These are phyloP conservation scores for Chaetomidium leptoderma DNA, from an alignment of 495 filamentous ascomycete species.

Conservation along the genomic window DNA sequence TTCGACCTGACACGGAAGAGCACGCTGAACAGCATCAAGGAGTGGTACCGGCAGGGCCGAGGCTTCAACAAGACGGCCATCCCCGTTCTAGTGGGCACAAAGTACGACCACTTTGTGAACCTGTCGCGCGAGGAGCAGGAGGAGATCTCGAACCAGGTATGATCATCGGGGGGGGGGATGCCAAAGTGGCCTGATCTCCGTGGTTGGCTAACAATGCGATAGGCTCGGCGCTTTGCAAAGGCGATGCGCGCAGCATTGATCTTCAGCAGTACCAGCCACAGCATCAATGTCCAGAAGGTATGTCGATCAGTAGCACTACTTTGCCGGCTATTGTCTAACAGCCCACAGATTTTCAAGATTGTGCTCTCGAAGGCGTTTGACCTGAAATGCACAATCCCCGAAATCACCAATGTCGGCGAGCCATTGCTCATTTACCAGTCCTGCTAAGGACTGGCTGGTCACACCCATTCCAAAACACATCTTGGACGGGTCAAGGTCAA, in stretches of 20 bases:
- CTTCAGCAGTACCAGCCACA: conserved; percentile 97
- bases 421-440: conserved; percentile 91
- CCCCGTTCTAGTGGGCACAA: conserved; percentile 92
- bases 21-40: conserved; percentile 97
- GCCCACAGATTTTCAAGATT: conserved; percentile 91
- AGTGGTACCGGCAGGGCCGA: conserved; percentile 97
- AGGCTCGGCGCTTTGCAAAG: conserved; percentile 95
- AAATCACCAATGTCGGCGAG: conserved; percentile 96
- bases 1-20: conserved; percentile 97
- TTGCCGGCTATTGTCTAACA: conserved; percentile 19
- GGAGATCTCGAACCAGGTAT: conserved; percentile 90
- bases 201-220: conserved; percentile 8
- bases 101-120: conserved; percentile 99
- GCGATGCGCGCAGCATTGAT: conserved; percentile 97
- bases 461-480: neutral
- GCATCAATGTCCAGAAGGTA: conserved; percentile 99
- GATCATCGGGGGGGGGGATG: conserved; percentile 12
- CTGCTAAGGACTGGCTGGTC: conserved; percentile 41
- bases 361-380: conserved; percentile 98
- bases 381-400: conserved; percentile 96
- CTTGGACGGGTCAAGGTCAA: neutral
- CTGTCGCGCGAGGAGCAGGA: conserved; percentile 96
- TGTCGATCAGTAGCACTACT: conserved; percentile 7
- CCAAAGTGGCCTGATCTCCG: neutral
- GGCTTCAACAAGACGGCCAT: conserved; percentile 99